A percentile compares a stretch with the other conserved stretches of the same genome.
phyloP scores from a whole-genome alignment of 2,329 filamentous ascomycete genomes.

The Hypoxylon sp. region DNA sequence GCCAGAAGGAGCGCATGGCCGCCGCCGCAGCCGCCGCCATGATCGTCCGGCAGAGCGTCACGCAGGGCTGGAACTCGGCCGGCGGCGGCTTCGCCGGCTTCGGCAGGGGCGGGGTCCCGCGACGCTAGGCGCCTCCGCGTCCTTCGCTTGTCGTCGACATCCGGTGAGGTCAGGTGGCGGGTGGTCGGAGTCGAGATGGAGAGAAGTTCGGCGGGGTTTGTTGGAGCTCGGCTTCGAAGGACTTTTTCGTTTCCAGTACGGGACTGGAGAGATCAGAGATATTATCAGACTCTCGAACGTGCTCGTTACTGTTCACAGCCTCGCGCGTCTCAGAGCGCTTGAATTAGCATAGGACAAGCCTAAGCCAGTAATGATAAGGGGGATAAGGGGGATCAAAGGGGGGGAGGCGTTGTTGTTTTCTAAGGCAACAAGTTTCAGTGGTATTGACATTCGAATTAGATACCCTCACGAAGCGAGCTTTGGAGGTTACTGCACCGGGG shows the following conservation, averaged over 20 bases:
- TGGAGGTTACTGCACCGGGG: slow-evolving; percentile 31
- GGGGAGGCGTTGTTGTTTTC: neutral
- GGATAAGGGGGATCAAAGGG: neutral
- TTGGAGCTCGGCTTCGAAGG: slow-evolving; percentile 35
- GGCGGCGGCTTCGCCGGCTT: slow-evolving; percentile 52
- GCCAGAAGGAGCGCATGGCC: slow-evolving; percentile 92
- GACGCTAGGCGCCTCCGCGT: slow-evolving; percentile 52
- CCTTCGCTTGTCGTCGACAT: no score
- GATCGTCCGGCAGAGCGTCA: slow-evolving; percentile 91
- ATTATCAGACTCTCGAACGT: neutral
- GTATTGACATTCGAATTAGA: slow-evolving; percentile 38
- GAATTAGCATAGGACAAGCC: neutral
- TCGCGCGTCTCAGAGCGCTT: slow-evolving; percentile 14
- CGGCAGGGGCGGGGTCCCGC: slow-evolving; percentile 54
- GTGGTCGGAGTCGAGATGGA: slow-evolving; percentile 20
- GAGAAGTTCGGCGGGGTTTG: slow-evolving; percentile 30
- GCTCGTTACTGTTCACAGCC: neutral
- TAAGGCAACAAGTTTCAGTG: slow-evolving; percentile 15
- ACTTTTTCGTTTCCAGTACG: slow-evolving; percentile 1
- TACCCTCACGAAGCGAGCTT: slow-evolving; percentile 43
- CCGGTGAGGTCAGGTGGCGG: no score
- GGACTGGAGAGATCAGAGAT: no score
- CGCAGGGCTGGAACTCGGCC: slow-evolving; percentile 61
- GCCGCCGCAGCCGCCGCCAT: slow-evolving; percentile 90
- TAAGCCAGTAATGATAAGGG: neutral